Evolutionary conservation across 768 basidiomycete genomes (phyloP).

Genomic region (Trametes cingulata): DNA sequence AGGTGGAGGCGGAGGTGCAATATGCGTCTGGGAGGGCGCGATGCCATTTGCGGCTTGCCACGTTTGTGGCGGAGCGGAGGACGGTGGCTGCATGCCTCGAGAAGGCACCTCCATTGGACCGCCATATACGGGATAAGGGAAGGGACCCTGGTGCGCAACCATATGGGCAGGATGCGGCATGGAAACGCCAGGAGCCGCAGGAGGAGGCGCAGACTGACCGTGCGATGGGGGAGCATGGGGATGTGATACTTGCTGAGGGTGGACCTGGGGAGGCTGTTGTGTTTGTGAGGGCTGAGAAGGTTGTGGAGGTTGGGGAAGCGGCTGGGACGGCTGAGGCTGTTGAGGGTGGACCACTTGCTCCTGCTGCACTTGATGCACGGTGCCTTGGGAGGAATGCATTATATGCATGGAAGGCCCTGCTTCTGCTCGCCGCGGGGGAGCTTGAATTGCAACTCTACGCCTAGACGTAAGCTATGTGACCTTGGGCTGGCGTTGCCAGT

Average conservation of each 20-base stretch:
- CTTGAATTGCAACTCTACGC: background rate
- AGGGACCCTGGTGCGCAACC: constrained; percentile 16
- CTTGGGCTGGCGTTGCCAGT: background rate
- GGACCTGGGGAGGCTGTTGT: constrained; percentile 14
- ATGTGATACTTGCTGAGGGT: constrained; percentile 11
- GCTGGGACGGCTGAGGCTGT: constrained; percentile 14
- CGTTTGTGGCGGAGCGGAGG: constrained; percentile 55
- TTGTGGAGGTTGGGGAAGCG: constrained; percentile 13
- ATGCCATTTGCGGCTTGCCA: constrained; percentile 67
- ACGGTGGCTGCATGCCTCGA: constrained; percentile 45
- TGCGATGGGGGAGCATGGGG: constrained; percentile 6
- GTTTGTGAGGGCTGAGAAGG: constrained; percentile 13
- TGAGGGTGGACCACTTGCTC: constrained; percentile 22
- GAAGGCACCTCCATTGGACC: constrained; percentile 30
- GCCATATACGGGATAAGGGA: constrained; percentile 23
- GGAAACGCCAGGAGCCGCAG: constrained; percentile 24
- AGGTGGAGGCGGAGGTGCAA: constrained; percentile 29
- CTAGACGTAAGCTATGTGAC: background rate
- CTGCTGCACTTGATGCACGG: constrained; percentile 23
- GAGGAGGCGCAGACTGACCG: constrained; percentile 15
- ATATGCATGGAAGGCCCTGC: constrained; percentile 15
- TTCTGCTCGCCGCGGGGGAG: background rate
- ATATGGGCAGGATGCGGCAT: constrained; percentile 26
- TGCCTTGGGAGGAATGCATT: constrained; percentile 6
- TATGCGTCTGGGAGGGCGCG: constrained; percentile 64